Evolutionary conservation across 768 basidiomycete species (phyloP), one percentile per base, ranked within the genome.

Genomic region (Tremella mesenterica): DNA sequence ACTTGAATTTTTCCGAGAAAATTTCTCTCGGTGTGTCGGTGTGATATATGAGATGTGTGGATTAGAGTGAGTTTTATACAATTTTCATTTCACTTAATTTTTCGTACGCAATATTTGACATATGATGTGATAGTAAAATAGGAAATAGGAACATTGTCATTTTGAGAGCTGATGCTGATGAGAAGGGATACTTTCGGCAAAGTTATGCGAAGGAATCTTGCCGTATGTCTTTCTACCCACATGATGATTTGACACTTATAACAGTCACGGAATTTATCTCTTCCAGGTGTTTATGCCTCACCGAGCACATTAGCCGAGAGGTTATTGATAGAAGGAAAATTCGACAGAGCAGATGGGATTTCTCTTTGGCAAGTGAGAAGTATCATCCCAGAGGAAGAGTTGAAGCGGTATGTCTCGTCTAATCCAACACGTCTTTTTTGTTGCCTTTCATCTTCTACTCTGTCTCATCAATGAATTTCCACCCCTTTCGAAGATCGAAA

Each of bases 41-140:
- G 73, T 89, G 8, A 79, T 90, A 16, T 96, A 97, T 65, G 93
- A 96, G 70, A 96, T 96, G 86, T 92, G 88, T 67, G 85, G 84
- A 1, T 76, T 96, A 3, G 78, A 81, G 71, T 73, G 48, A 58
- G 69, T 61, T 1, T 18, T n/a, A 21, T 28, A 23, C 18, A 18
- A 13, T 20, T 28, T 6, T 23, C 14, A 26, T 25, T 9, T 3
- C n/a, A n/a, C 28, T 8, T 13, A 8, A 18, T 18, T 6, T 36
- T 16, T 47, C 16, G 1, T n/a, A 13, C 18, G 27, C n/a, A n/a
- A n/a, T n/a, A n/a, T n/a, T n/a, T n/a, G n/a, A n/a, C n/a, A n/a
- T n/a, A n/a, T n/a, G n/a, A n/a, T n/a, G n/a, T n/a, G n/a, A n/a
- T n/a, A n/a, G n/a, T n/a, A n/a, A n/a, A n/a, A n/a, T n/a, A n/a